These are phyloP conservation scores for Flagelloscypha sp. DNA, from an alignment of 768 basidiomycete species.

Conservation along the genomic window DNA sequence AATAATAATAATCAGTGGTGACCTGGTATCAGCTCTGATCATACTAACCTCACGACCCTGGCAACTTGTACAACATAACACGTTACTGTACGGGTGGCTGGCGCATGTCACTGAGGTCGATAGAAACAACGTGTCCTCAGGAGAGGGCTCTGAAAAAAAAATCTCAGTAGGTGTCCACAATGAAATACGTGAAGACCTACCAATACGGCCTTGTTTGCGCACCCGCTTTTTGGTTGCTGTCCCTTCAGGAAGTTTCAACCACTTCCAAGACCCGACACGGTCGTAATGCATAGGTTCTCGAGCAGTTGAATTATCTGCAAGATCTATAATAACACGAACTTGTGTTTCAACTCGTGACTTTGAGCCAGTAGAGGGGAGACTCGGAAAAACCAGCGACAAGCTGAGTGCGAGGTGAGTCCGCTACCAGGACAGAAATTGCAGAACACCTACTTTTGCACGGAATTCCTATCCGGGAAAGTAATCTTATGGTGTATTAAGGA, in stretches of 20 bases:
- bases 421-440: too few species aligned
- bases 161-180: conserved; percentile 14
- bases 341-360: conserved; percentile 96
- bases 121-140: conserved; percentile 65
- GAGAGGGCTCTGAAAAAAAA: conserved; percentile 45
- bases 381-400: conserved; percentile 75
- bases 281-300: conserved; percentile 61
- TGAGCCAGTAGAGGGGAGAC: conserved; percentile 72
- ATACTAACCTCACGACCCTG: conserved; percentile 70
- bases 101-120: conserved; percentile 73
- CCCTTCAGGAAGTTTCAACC: conserved; percentile 72
- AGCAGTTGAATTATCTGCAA: conserved; percentile 60
- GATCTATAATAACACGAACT: conserved; percentile 75
- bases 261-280: conserved; percentile 84
- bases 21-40: not conserved
- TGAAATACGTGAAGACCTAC: conserved; percentile 27
- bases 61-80: conserved; percentile 82
- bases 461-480: too few species aligned
- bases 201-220: conserved; percentile 77
- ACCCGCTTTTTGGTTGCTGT: conserved; percentile 80
- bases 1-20: conserved; percentile 6
- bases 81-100: conserved; percentile 66
- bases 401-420: too few species aligned
- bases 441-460: too few species aligned
- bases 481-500: too few species aligned